Evolutionary conservation across 164 flowering plant genomes (phyloP), one percentile per base, ranked within the genome.

Genomic region (Magnolia kwangsiensis): DNA sequence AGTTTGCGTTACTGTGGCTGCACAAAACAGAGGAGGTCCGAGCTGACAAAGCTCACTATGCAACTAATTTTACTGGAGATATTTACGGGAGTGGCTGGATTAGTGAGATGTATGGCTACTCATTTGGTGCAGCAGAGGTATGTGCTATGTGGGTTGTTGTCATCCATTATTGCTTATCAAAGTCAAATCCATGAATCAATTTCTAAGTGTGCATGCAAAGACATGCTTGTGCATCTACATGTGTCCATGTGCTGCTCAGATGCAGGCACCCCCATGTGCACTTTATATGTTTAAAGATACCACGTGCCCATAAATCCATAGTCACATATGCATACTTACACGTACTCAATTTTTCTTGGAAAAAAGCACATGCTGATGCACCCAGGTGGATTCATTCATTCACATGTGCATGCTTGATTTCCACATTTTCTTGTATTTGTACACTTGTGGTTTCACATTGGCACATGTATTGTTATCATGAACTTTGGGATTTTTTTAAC

Each of bases 61-160:
- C 90, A 8, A 91, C 78, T 81, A 89, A 92, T 63, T 77, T 92
- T 64, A 96, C 98, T 63, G 99, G 99, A 59, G 98, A 96, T 78
- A 83, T 94, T 58, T 96, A 90, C 77, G 89, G 84, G 82, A 79
- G 93, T 80, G 99, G 99, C 21, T 96, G 98, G 99, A 92, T 94
- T 37, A 96, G 99, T 81, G 99, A 96, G 84, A 96, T 96, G 99
- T 96, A 96, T 82, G 99, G 99, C 69, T 96, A 96, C 82, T 89
- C 98, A 51, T 96, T 96, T 81, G 99, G 90, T 19, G 98, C 99
- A 16, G 99, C 99, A 55, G 98, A 96, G 99, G 99, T 96, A 91
- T 64, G 74, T 64, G 8, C 19, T 2, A 27, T 55, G 27, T 67
- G 7, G 18, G 61, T 27, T 50, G 24, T 45, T 50, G 24, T 70